Percentiles rank a stretch among this genome's conserved stretches.
Evolutionary conservation across 2,329 filamentous ascomycete genomes (phyloP).

Genomic region (Verticillium klebahnii): DNA sequence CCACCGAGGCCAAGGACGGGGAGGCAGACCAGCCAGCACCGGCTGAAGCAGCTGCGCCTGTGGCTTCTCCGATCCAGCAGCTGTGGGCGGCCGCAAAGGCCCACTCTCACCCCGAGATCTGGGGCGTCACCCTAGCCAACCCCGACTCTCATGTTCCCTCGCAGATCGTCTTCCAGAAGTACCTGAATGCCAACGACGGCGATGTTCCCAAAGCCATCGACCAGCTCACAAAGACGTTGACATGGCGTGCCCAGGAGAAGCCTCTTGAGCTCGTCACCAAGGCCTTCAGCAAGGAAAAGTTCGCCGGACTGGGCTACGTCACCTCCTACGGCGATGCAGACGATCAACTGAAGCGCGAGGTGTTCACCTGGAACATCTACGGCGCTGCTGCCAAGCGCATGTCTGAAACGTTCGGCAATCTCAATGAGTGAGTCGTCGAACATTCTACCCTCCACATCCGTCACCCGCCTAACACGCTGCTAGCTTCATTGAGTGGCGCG

Average conservation of each 20-base stretch:
- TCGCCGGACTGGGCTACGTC: constrained; percentile 75
- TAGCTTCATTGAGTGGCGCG: constrained; percentile 85
- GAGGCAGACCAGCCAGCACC: constrained; percentile 4
- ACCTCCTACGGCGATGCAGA: constrained; percentile 56
- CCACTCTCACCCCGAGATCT: constrained; percentile 71
- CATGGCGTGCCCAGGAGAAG: constrained; percentile 76
- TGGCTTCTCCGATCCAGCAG: constrained; percentile 52
- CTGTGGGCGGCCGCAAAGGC: constrained; percentile 51
- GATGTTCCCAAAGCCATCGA: constrained; percentile 69
- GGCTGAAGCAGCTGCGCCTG: constrained; percentile 23
- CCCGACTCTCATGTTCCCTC: constrained; percentile 62
- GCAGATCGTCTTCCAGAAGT: constrained; percentile 86
- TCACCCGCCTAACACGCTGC: neutral
- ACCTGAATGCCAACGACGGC: constrained; percentile 82
- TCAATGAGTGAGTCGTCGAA: constrained; percentile 64
- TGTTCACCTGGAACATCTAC: constrained; percentile 93
- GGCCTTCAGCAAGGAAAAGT: constrained; percentile 65
- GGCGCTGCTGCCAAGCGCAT: constrained; percentile 77
- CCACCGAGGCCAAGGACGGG: constrained; percentile 19
- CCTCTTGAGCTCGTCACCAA: constrained; percentile 62
- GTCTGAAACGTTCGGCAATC: constrained; percentile 77
- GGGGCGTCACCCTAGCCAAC: constrained; percentile 67
- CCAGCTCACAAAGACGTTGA: constrained; percentile 74
- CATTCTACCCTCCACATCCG: neutral
- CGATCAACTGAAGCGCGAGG: constrained; percentile 42